These are phyloP conservation scores for Vigna unguiculata DNA, from an alignment of 306 rosid species.

Conservation along the genomic window DNA sequence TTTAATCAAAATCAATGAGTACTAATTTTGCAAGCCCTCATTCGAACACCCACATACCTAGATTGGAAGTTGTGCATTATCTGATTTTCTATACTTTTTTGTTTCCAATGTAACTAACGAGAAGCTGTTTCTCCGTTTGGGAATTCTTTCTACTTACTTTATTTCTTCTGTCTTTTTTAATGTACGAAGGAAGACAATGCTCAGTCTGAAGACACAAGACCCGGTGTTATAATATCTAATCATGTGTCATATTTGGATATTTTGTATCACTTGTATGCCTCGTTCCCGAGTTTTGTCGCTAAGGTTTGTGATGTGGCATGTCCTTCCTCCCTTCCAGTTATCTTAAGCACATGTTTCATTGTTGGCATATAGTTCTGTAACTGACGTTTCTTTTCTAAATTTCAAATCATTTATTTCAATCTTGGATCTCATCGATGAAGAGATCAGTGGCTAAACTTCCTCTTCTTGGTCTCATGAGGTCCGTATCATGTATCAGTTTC, in stretches of 20 bases:
- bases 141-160: slow-evolving; percentile 40
- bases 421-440: slow-evolving; percentile 65
- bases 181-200: slow-evolving; percentile 49
- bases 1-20: background rate
- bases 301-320: slow-evolving; percentile 66
- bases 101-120: slow-evolving; percentile 2
- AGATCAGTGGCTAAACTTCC: slow-evolving; percentile 95
- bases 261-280: slow-evolving; percentile 83
- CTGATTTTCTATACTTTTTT: slow-evolving; percentile 17
- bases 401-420: slow-evolving; percentile 45
- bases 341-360: slow-evolving; percentile 20
- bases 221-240: slow-evolving; percentile 86
- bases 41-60: background rate
- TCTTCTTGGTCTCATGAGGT: slow-evolving; percentile 92
- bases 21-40: background rate
- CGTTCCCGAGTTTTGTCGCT: slow-evolving; percentile 97
- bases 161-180: slow-evolving; percentile 25
- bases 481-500: slow-evolving; percentile 36
- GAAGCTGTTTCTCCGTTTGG: background rate
- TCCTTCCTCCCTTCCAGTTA: background rate
- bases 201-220: slow-evolving; percentile 62
- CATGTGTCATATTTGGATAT: slow-evolving; percentile 91
- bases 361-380: background rate
- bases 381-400: slow-evolving; percentile 45
- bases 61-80: slow-evolving; percentile 45